Evolutionary conservation across 805 yeast species (phyloP), one percentile per base, ranked within the genome.

Genomic region (Sugiyamaella marilandica): DNA sequence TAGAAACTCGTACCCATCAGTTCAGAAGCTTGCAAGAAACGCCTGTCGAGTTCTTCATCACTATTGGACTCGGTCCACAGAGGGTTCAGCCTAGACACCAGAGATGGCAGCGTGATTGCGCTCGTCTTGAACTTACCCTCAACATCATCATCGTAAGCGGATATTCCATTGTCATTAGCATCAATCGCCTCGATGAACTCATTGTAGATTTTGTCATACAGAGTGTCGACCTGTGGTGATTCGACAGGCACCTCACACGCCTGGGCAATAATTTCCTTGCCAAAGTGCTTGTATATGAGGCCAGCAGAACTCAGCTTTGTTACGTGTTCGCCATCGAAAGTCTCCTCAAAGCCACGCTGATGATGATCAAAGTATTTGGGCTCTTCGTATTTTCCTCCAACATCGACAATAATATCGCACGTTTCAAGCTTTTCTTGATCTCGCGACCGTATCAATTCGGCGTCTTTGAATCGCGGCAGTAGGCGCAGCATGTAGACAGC

Each of bases 231-330:
- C n/a, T 78, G 74, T 2, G 70, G 61, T 1, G 64, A 62, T 8
- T 66, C 62, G 10, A 63, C 59, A 13, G 72, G 72, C 2, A 70
- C 72, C 21, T 74, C 72, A 51, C 83, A 70, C 18, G 79, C 70
- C 51, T 80, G 76, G 32, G 75, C 58, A 26, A 74, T 56, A 39
- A 78, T 66, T 33, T 69, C 68, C 37, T 66, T 68, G 26, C 77
- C 77, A 57, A 69, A 73, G 54, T 73, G 76, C 60, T 91, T 92
- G 75, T 84, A 94, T 16, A 94, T 82, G 56, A 94, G 77, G 24
- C 99, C 99, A 8, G 99, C 99, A 53, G 96, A 86, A 16, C 95
- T 85, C 59, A 94, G 77, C 69, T 89, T 91, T 49, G 98, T 94
- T 55, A 73, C 68, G 65, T 74, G 85, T 8, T 75, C 70, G 1